These are phyloP conservation scores for Colletotrichum tofieldiae DNA, from an alignment of 2,329 filamentous ascomycete genomes.

Conservation along the genomic window DNA sequence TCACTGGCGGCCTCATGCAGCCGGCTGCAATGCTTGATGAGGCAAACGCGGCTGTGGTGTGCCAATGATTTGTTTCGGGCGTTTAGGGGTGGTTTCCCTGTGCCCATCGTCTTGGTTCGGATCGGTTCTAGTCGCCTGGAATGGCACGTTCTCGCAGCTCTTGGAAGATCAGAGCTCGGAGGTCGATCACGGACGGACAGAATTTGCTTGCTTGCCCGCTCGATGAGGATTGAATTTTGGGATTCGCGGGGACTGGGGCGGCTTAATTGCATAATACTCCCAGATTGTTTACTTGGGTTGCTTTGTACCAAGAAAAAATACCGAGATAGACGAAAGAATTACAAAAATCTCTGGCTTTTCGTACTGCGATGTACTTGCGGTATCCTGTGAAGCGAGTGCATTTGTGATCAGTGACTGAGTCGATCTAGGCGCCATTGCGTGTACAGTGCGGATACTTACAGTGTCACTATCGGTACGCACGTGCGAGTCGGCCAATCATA, in stretches of 20 bases:
- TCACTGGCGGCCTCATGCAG: not conserved
- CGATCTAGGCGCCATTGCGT: not conserved
- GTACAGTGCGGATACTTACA: not conserved
- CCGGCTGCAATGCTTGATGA: constrained; percentile 14
- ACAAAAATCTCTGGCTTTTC: not conserved
- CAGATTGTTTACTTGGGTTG: constrained; percentile 17
- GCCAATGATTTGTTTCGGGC: constrained; percentile 6
- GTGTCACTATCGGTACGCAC: not conserved
- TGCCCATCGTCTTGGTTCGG: constrained; percentile 10
- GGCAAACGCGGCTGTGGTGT: not conserved
- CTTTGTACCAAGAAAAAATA: not conserved
- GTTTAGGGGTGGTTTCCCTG: constrained; percentile 33
- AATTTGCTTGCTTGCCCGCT: not conserved
- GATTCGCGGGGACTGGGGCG: not conserved
- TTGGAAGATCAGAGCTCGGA: constrained; percentile 29
- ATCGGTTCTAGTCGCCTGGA: constrained; percentile 28
- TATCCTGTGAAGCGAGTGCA: not conserved
- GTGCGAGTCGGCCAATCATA: not conserved
- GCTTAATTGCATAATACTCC: constrained; percentile 13
- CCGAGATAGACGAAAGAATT: constrained; percentile 5
- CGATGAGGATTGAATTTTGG: not conserved
- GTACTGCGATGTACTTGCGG: fast-evolving
- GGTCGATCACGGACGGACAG: constrained; percentile 15
- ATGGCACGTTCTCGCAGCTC: constrained; percentile 24
- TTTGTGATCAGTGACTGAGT: not conserved